A percentile compares a stretch with the other conserved stretches of the same genome.
Evolutionary conservation across 345 rosid genomes (phyloP).

Genomic region (Camelina hispida): DNA sequence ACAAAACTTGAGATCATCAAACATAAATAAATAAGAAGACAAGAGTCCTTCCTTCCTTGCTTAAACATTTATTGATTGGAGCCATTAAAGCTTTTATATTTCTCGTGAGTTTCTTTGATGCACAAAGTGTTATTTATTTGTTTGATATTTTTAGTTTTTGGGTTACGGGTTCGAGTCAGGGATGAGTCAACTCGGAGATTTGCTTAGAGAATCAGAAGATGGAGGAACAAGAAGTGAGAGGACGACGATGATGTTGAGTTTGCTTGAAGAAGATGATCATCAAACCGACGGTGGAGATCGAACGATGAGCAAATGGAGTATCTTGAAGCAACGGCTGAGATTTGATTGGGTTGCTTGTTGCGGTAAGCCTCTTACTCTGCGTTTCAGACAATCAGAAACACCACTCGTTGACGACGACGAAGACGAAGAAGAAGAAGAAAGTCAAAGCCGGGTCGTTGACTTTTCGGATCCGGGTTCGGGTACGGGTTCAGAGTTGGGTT

Average conservation of each 20-base stretch:
- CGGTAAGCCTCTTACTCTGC: conserved; percentile 52
- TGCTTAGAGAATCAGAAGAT: conserved; percentile 41
- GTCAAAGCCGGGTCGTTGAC: conserved; percentile 32
- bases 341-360: conserved; percentile 73
- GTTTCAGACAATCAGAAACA: conserved; percentile 44
- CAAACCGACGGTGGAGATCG: conserved; percentile 49
- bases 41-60: conserved; percentile 23
- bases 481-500: conserved; percentile 22
- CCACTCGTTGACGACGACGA: conserved; percentile 35
- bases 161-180: not conserved
- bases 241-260: conserved; percentile 41
- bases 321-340: conserved; percentile 66
- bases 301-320: conserved; percentile 56
- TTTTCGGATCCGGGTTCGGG: not conserved
- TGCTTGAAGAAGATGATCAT: conserved; percentile 32
- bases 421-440: conserved; percentile 30
- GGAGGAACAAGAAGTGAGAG: conserved; percentile 29
- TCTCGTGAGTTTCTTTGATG: conserved; percentile 35
- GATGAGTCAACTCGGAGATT: conserved; percentile 47
- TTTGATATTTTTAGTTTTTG: not conserved
- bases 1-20: conserved; percentile 27
- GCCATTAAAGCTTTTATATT: conserved; percentile 33
- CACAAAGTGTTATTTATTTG: conserved; percentile 3
- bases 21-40: conserved; percentile 1
- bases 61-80: conserved; percentile 39